Base-by-base conservation (phyloP, 371 early-diverging fungal genomes). In the Blakeslea trispora region DNA sequence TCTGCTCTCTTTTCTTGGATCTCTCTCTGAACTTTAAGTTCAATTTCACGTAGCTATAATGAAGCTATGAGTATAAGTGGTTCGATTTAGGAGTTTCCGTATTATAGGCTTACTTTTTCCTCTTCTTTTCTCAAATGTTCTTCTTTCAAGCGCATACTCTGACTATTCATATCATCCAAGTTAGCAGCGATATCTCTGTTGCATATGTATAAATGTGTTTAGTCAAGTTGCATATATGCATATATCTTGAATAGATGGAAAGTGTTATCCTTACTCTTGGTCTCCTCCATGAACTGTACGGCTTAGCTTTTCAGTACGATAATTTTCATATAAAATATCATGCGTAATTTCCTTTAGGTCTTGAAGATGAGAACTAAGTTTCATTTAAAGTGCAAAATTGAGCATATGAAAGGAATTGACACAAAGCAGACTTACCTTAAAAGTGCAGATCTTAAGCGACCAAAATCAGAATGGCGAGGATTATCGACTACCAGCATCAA, bases 401-500 rank as follows among this genome's bases (percentile, higher is more conserved):
- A 23, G 9, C 13, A 34, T 7, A 32, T 17, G 18, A 52, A 48
- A 43, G 35, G 41, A n/a, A 19, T 22, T 22, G 10, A 19, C 11
- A 9, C 22, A 28, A 28, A 28, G 28, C 3, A 37, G 22, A 24
- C 23, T 55, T 75, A 86, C 86, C 81, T 84, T 34, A 96, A 81
- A 40, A 97, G 76, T 49, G 94, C 93, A 66, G 91, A 95, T 59
- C 97, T 87, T 50, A 99, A 86, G 58, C 92, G 90, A 19, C 90
- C 92, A 75, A 99, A 99, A 68, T 99, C 99, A 69, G 95, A 97
- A 74, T 97, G 94, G 64, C 93, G 85, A 24, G 86, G 84, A 53
- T 91, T 90, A 49, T 88, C 91, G 45, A 93, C 90, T 80, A 63
- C 19, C 42, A 40, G 37, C 40, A 48, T 40, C 15, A 35, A 13